Conservation (phyloP, 2,329 filamentous ascomycete species). For the Colletotrichum orbiculare region DNA sequence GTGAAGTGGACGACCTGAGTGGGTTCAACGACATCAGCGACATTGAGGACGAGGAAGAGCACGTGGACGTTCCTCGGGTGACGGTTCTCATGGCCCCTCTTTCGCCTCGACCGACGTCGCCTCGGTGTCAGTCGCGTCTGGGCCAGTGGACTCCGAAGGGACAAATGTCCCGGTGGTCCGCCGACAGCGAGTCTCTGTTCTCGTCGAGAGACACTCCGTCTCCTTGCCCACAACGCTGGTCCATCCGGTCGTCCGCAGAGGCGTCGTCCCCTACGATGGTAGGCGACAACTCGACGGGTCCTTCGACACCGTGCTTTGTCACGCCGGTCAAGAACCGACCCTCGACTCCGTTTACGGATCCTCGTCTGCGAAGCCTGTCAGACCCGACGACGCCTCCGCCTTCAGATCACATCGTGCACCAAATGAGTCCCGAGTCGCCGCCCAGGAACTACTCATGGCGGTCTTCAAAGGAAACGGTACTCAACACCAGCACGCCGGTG, state of each 20-base stretch:
- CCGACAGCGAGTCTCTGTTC: slow-evolving; percentile 33
- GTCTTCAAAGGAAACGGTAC: slow-evolving; percentile 31
- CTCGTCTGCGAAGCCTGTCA: slow-evolving; percentile 12
- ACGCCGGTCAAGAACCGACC: slow-evolving; percentile 28
- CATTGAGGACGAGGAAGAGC: slow-evolving; percentile 5
- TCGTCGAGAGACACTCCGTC: slow-evolving; percentile 31
- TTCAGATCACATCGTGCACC: slow-evolving; percentile 19
- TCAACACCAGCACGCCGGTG: slow-evolving; percentile 19
- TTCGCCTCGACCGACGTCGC: slow-evolving; percentile 25
- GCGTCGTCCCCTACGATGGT: slow-evolving; percentile 29
- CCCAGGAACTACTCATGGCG: slow-evolving; percentile 29
- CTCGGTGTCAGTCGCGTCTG: slow-evolving; percentile 8
- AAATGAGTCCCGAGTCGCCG: slow-evolving; percentile 13
- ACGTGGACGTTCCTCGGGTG: not conserved
- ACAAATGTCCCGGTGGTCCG: slow-evolving; percentile 34
- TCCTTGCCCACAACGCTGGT: slow-evolving; percentile 18
- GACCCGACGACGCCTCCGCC: slow-evolving; percentile 31
- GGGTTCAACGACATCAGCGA: slow-evolving; percentile 1
- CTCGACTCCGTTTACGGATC: slow-evolving; percentile 29
- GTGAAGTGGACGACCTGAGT: slow-evolving; percentile 4
- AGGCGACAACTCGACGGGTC: slow-evolving; percentile 21
- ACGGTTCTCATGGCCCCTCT: not conserved
- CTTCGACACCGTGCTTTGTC: slow-evolving; percentile 9
- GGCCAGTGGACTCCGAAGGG: slow-evolving; percentile 12
- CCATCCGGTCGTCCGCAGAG: slow-evolving; percentile 27